A percentile compares a stretch with the other conserved stretches of the same genome.
phyloP scores from a whole-genome alignment of 2,329 filamentous ascomycete genomes.

The Penicillium sumatraense region DNA sequence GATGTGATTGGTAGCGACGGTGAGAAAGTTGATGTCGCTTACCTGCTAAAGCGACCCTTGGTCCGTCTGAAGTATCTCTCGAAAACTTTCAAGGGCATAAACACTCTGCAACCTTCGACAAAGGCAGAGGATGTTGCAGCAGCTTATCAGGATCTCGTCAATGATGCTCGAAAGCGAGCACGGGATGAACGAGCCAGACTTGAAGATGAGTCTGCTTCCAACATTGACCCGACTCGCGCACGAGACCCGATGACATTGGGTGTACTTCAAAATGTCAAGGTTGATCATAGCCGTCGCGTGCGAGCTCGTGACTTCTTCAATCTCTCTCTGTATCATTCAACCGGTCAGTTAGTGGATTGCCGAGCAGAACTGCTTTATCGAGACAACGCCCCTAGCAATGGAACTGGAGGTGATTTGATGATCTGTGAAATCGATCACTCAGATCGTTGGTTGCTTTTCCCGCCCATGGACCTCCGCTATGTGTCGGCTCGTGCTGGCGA shows the following conservation, averaged over 20 bases:
- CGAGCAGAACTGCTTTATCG: constrained; percentile 84
- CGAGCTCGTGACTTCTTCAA: constrained; percentile 89
- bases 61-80: constrained; percentile 85
- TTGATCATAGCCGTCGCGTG: constrained; percentile 81
- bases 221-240: constrained; percentile 78
- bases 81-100: constrained; percentile 74
- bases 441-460: constrained; percentile 84
- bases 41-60: constrained; percentile 85
- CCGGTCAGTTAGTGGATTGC: constrained; percentile 85
- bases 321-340: constrained; percentile 83
- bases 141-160: constrained; percentile 73
- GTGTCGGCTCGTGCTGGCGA: constrained; percentile 83
- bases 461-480: constrained; percentile 74
- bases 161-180: constrained; percentile 73
- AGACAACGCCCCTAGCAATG: constrained; percentile 72
- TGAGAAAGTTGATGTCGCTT: constrained; percentile 91
- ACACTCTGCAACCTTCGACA: constrained; percentile 47
- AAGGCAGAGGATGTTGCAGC: constrained; percentile 63
- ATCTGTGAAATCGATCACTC: constrained; percentile 84
- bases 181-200: constrained; percentile 74
- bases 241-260: constrained; percentile 79
- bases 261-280: constrained; percentile 68
- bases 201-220: constrained; percentile 84
- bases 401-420: constrained; percentile 79
- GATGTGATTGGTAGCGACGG: constrained; percentile 73